Evolutionary conservation across 1,284 basidiomycete genomes (phyloP).

Genomic region (Apiotrichum gamsii): DNA sequence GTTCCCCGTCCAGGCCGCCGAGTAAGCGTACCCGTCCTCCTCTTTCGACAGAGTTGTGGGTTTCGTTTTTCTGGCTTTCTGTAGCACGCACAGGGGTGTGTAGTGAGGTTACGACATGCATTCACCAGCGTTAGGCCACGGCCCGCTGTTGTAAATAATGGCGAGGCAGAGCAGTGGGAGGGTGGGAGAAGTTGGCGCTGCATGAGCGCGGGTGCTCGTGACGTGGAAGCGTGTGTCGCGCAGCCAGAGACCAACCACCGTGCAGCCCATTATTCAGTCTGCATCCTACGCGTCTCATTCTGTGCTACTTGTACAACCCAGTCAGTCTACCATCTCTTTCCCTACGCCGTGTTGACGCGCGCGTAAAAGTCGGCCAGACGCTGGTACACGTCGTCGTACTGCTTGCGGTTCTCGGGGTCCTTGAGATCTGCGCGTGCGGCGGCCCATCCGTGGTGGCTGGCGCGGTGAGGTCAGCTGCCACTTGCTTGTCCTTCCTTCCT

Average conservation of each 20-base stretch:
- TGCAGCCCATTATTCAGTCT: no score
- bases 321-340: no score
- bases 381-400: slow-evolving; percentile 61
- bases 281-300: no score
- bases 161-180: no score
- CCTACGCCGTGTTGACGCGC: slow-evolving; percentile 3
- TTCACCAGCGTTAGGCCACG: slow-evolving; percentile 14
- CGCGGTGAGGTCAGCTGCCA: no score
- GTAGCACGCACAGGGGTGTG: slow-evolving; percentile 11
- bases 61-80: neutral
- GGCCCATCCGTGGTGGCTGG: slow-evolving; percentile 66
- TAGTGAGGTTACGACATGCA: slow-evolving; percentile 34
- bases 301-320: no score
- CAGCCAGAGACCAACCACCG: no score
- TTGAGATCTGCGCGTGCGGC: slow-evolving; percentile 62
- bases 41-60: neutral
- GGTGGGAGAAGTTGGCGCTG: no score
- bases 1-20: slow-evolving; percentile 42
- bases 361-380: slow-evolving; percentile 54
- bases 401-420: slow-evolving; percentile 59
- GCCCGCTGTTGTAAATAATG: slow-evolving; percentile 18
- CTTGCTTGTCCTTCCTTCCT: neutral
- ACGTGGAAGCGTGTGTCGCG: no score
- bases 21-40: slow-evolving; percentile 26
- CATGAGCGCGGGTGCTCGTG: no score